Percentiles rank a stretch among this genome's conserved stretches.
Evolutionary conservation across 495 filamentous ascomycete genomes (phyloP).

Genomic region (Daldinia vernicosa): DNA sequence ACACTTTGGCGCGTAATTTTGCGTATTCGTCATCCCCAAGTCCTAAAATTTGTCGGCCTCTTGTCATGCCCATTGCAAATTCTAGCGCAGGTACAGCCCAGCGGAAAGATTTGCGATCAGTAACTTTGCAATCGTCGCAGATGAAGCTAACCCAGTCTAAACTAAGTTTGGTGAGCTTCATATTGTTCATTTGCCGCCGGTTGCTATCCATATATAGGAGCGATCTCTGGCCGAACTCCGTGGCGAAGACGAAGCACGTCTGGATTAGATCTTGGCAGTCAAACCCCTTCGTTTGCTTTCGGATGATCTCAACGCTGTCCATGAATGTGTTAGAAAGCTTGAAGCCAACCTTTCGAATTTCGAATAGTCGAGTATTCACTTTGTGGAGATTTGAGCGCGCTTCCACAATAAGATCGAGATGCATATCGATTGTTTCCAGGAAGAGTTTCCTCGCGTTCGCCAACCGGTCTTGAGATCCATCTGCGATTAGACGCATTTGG

Average conservation of each 20-base stretch:
- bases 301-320: constrained; percentile 95
- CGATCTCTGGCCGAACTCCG: constrained; percentile 95
- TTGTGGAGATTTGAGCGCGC: constrained; percentile 91
- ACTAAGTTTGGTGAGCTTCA: constrained; percentile 89
- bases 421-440: constrained; percentile 76
- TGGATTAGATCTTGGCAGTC: constrained; percentile 96
- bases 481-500: constrained; percentile 87
- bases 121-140: constrained; percentile 93
- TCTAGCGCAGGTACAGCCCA: constrained; percentile 96
- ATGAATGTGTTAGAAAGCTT: constrained; percentile 98
- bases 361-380: constrained; percentile 89
- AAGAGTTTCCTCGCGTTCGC: constrained; percentile 80
- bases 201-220: constrained; percentile 93
- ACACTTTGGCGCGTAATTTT: constrained; percentile 82
- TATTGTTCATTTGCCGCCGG: constrained; percentile 92
- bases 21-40: constrained; percentile 88
- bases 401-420: constrained; percentile 87
- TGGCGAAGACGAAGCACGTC: constrained; percentile 98
- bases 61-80: constrained; percentile 96
- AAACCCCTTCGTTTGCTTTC: constrained; percentile 81
- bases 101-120: constrained; percentile 94
- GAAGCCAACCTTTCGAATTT: constrained; percentile 95
- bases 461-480: constrained; percentile 82
- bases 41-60: constrained; percentile 86
- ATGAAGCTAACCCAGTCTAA: constrained; percentile 98